Base-by-base conservation (phyloP, 2,329 filamentous ascomycete species). In the Aspergillus sp. region DNA sequence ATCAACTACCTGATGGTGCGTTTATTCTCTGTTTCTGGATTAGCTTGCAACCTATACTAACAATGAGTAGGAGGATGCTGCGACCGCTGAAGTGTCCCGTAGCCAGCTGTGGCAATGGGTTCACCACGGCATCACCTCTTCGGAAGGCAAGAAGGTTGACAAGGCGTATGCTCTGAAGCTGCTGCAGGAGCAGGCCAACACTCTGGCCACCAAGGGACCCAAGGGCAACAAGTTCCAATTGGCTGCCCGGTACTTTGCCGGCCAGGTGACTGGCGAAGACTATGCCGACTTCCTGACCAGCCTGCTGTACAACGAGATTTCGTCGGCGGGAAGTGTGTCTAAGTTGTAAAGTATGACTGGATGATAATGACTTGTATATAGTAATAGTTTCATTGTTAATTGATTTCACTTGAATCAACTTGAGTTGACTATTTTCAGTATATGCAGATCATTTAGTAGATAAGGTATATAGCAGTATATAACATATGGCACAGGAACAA, bases 101-200 rank as follows among this genome's bases (percentile, higher is more conserved):
- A 88, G 82, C 56, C 93, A 98, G 76, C 79, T 98, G 37, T 95
- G 91, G 91, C 93, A 98, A 69, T 98, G 93, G 93, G 82, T 85
- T 51, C 83, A 79, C 61, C 82, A 86, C 64, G 75, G 79, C 42
- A 73, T 91, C 47, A 79, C 78, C 49, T 95, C 90, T 6, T 79
- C 85, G 35, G 89, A 95, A 64, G 91, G 91, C 71, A 90, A 91
- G 78, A 87, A 82, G 61, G 84, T 98, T 55, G 90, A 95, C 73
- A 96, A 96, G 78, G 81, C 82, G 31, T 97, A 95, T 64, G 86
- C 89, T 6, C 81, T 95, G 48, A 83, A 84, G 72, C 76, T 97
- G 44, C 81, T 97, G 57, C 83, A 87, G 67, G 90, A 98, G 77
- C 84, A 90, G 68, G 80, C 90, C 32, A 82, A 90, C 45, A 77